phyloP scores from a whole-genome alignment of 2,329 filamentous ascomycete genomes.

The Dactylonectria macrodidyma region DNA sequence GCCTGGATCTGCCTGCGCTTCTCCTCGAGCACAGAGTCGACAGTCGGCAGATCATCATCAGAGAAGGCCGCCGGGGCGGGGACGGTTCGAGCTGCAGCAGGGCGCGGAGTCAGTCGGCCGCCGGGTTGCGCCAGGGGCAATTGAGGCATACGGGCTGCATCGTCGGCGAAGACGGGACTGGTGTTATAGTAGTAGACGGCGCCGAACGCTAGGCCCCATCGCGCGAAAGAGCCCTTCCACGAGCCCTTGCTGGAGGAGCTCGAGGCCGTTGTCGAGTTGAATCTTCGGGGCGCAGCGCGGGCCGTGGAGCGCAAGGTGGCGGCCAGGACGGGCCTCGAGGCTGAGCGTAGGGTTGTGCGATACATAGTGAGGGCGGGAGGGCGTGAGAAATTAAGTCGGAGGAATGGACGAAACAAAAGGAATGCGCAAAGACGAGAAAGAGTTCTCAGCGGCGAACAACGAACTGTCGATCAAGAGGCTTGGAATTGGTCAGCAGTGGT shows the following conservation, averaged over 20 bases:
- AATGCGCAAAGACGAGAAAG: background rate
- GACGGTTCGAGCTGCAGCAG: slow-evolving; percentile 46
- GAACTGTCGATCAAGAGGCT: slow-evolving; percentile 19
- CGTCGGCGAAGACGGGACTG: slow-evolving; percentile 87
- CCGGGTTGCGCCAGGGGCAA: background rate
- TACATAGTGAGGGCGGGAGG: slow-evolving; percentile 60
- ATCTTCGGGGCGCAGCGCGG: slow-evolving; percentile 62
- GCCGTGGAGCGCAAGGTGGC: slow-evolving; percentile 59
- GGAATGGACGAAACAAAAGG: slow-evolving; percentile 15
- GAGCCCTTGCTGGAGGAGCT: slow-evolving; percentile 72
- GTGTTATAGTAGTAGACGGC: slow-evolving; percentile 97
- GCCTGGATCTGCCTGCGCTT: slow-evolving; percentile 66
- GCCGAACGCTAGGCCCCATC: slow-evolving; percentile 83
- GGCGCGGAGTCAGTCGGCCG: slow-evolving; percentile 25
- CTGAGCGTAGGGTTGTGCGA: slow-evolving; percentile 65
- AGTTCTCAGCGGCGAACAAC: slow-evolving; percentile 5
- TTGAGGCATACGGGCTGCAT: slow-evolving; percentile 75
- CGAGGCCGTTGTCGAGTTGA: slow-evolving; percentile 67
- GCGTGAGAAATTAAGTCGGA: slow-evolving; percentile 1
- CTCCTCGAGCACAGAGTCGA: slow-evolving; percentile 77
- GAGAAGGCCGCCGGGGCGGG: slow-evolving; percentile 67
- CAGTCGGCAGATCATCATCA: slow-evolving; percentile 72
- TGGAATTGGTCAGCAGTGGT: slow-evolving; percentile 37
- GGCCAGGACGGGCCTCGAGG: slow-evolving; percentile 59
- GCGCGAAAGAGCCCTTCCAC: slow-evolving; percentile 83